phyloP scores from a whole-genome alignment of 768 basidiomycete species.

The Cubamyces sp. region DNA sequence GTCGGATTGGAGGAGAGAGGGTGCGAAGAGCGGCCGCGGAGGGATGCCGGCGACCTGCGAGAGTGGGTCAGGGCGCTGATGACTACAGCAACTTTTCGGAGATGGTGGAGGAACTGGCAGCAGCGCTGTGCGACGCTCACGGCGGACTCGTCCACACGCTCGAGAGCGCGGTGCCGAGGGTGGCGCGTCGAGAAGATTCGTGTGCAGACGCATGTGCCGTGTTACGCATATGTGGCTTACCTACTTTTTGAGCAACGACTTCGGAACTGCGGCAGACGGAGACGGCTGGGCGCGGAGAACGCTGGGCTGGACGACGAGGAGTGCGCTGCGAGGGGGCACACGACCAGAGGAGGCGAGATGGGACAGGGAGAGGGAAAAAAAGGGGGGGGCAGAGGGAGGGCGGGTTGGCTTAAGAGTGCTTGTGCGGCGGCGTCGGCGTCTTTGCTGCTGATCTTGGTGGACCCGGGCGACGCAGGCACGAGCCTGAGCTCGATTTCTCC shows the following conservation, averaged over 20 bases:
- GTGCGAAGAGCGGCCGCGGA: background rate
- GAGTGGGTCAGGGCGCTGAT: constrained; percentile 4
- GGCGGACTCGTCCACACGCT: background rate
- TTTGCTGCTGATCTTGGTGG: constrained; percentile 8
- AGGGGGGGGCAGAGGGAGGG: constrained; percentile 5
- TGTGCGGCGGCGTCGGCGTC: constrained; percentile 17
- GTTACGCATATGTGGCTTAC: background rate
- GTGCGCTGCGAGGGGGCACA: constrained; percentile 1
- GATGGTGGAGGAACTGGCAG: background rate
- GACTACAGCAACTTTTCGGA: background rate
- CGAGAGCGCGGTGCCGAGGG: background rate
- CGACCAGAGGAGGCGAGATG: constrained; percentile 5
- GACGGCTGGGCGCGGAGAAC: background rate
- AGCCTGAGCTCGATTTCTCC: no score
- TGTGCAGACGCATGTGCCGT: constrained; percentile 9
- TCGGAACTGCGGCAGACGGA: background rate
- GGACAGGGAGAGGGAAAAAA: background rate
- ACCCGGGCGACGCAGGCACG: no score
- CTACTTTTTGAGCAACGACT: background rate
- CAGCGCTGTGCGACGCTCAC: background rate
- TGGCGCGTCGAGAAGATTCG: constrained; percentile 17
- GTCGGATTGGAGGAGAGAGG: background rate
- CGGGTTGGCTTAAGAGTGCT: background rate
- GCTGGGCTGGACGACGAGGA: background rate
- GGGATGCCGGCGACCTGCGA: constrained; percentile 7